These are phyloP conservation scores for Acanthamoeba triangularis DNA, from an alignment of 208 protist genomes.

Conservation along the genomic window DNA sequence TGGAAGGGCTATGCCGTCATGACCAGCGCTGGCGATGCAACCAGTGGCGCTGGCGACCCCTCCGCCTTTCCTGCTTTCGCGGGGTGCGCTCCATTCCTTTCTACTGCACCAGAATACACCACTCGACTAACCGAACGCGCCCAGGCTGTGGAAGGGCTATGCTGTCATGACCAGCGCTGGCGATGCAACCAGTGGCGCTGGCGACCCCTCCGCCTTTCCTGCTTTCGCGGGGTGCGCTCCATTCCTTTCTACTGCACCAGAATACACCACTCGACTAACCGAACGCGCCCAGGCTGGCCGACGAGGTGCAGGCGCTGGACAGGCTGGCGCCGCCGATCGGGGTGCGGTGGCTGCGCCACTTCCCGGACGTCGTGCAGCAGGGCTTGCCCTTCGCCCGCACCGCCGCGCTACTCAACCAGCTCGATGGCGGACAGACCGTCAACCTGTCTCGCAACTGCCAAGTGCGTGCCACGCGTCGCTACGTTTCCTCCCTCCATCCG, in stretches of 20 bases:
- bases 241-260: background rate
- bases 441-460: conserved; percentile 7
- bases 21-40: background rate
- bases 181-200: background rate
- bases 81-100: background rate
- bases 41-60: background rate
- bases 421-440: background rate
- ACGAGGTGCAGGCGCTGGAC: background rate
- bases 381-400: background rate
- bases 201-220: background rate
- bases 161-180: background rate
- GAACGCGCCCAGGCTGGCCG: background rate
- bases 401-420: background rate
- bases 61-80: background rate
- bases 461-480: background rate
- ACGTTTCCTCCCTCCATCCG: no score
- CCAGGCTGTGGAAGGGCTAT: conserved; percentile 29
- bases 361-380: background rate
- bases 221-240: background rate
- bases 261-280: no score
- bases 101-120: background rate
- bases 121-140: no score
- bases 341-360: background rate
- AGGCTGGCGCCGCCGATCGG: background rate
- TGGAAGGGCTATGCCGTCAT: conserved; percentile 33